Conservation (phyloP, 1,284 basidiomycete species). For the Filobasidium uniguttulatum region DNA sequence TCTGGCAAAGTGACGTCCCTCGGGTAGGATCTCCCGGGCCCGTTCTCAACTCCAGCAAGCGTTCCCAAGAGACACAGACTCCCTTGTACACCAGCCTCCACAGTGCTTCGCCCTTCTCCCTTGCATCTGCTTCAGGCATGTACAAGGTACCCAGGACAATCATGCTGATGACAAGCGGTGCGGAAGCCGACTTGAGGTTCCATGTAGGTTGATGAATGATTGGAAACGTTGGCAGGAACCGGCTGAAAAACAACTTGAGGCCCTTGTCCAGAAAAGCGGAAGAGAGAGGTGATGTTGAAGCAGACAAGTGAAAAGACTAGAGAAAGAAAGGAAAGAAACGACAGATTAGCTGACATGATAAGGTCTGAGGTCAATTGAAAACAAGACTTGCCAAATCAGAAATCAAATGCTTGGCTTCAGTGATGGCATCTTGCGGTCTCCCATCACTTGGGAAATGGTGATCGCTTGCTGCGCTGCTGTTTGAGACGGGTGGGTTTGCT, state of each 20-base stretch:
- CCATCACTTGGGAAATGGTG: not conserved
- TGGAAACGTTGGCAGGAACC: slow-evolving; percentile 12
- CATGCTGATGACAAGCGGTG: slow-evolving; percentile 12
- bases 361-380: not conserved
- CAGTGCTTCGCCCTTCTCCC: slow-evolving; percentile 13
- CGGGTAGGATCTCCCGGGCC: slow-evolving; percentile 8
- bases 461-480: not conserved
- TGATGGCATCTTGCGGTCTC: slow-evolving; percentile 12
- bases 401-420: slow-evolving; percentile 11
- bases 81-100: slow-evolving; percentile 15
- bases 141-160: slow-evolving; percentile 14
- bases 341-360: not conserved
- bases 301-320: slow-evolving; percentile 11
- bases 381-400: slow-evolving; percentile 5
- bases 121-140: slow-evolving; percentile 7
- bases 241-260: slow-evolving; percentile 9
- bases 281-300: slow-evolving; percentile 11
- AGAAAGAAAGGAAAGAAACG: no score
- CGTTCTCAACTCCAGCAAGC: slow-evolving; percentile 10
- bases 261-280: slow-evolving; percentile 12
- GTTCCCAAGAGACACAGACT: slow-evolving; percentile 11
- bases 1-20: slow-evolving; percentile 10
- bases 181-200: slow-evolving; percentile 6
- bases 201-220: slow-evolving; percentile 14
- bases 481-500: no score